phyloP scores from a whole-genome alignment of 1,284 basidiomycete genomes.

The Pisolithus thermaeus region DNA sequence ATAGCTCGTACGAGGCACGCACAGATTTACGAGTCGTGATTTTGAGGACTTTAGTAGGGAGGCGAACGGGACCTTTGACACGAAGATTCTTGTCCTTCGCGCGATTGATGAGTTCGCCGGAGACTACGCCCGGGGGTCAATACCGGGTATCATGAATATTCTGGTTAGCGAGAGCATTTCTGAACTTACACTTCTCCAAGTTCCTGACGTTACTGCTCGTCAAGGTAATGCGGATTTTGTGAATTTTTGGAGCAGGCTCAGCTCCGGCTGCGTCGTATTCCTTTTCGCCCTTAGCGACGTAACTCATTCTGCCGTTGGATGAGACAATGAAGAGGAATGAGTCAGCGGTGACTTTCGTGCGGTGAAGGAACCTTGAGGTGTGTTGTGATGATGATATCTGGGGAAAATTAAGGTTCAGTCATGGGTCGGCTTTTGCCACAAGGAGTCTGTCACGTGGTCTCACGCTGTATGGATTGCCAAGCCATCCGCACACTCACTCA shows the following conservation, averaged over 20 bases:
- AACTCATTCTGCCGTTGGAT: conserved; percentile 76
- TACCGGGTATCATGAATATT: too few species aligned
- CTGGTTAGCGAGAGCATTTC: too few species aligned
- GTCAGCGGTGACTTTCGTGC: conserved; percentile 69
- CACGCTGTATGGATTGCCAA: background rate
- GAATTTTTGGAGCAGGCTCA: conserved; percentile 85
- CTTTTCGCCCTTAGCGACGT: conserved; percentile 99
- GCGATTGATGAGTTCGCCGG: conserved; percentile 92
- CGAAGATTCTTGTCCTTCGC: conserved; percentile 99
- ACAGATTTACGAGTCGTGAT: conserved; percentile 99
- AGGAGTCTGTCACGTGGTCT: background rate
- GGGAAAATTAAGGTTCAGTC: conserved; percentile 24
- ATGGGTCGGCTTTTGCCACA: background rate
- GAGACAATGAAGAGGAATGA: conserved; percentile 36
- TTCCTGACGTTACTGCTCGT: conserved; percentile 98
- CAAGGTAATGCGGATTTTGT: conserved; percentile 99
- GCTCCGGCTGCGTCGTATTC: conserved; percentile 94
- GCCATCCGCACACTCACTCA: background rate
- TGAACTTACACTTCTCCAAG: conserved; percentile 88
- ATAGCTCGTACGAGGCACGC: conserved; percentile 27
- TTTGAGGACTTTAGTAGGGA: conserved; percentile 97
- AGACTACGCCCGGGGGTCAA: conserved; percentile 55
- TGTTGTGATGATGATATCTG: too few species aligned
- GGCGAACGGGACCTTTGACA: conserved; percentile 98
- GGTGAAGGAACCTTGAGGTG: background rate